Conservation (phyloP, 2,329 filamentous ascomycete species). For the Aspergillus pseudoglaucus region DNA sequence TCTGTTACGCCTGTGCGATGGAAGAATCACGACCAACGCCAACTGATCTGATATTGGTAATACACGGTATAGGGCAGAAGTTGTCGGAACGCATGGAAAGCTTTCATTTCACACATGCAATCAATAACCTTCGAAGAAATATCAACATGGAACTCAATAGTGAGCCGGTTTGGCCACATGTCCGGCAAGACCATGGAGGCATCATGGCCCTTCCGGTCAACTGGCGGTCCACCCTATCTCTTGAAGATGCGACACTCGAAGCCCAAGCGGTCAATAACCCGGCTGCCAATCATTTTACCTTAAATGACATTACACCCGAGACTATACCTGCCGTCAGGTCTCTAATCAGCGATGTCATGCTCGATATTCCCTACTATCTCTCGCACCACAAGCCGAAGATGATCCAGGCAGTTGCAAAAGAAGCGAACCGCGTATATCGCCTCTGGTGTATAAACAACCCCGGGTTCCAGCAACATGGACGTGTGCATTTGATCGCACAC, state of each 20-base stretch:
- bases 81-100: constrained; percentile 90
- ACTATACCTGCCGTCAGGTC: constrained; percentile 88
- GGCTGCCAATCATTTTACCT: constrained; percentile 55
- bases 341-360: constrained; percentile 95
- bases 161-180: constrained; percentile 64
- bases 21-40: constrained; percentile 63
- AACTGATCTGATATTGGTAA: constrained; percentile 81
- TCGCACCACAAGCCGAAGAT: constrained; percentile 94
- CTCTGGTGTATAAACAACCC: constrained; percentile 94
- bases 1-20: constrained; percentile 53
- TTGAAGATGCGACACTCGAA: constrained; percentile 69
- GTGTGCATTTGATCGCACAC: constrained; percentile 88
- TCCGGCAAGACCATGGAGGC: constrained; percentile 72
- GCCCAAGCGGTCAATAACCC: constrained; percentile 47
- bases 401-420: constrained; percentile 78
- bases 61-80: constrained; percentile 96
- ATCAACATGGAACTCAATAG: constrained; percentile 78
- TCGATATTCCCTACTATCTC: constrained; percentile 96
- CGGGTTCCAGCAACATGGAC: constrained; percentile 70
- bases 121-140: constrained; percentile 80
- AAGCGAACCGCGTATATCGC: constrained; percentile 92
- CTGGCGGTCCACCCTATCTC: constrained; percentile 81
- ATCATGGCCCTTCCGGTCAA: constrained; percentile 95
- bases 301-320: constrained; percentile 87
- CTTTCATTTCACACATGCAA: constrained; percentile 94